Percentiles rank a stretch among this genome's conserved stretches.
Evolutionary conservation across 1,284 basidiomycete genomes (phyloP).

Genomic region (Pseudozyma tsukubaensis): DNA sequence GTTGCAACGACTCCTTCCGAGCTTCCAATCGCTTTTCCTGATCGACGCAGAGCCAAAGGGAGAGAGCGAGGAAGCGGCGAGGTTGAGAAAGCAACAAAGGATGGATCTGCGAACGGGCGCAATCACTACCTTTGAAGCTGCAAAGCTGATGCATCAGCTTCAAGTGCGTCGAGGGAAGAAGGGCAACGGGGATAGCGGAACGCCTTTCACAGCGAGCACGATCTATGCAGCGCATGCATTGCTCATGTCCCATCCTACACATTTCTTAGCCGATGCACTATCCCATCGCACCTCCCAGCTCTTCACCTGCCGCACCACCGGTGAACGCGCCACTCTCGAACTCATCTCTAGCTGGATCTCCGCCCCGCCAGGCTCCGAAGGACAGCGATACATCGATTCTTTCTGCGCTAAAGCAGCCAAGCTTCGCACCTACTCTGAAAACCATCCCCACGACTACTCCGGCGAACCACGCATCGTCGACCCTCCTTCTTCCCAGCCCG

Average conservation of each 20-base stretch:
- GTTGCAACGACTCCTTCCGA: conserved; percentile 36
- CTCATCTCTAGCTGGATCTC: conserved; percentile 74
- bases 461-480: conserved; percentile 73
- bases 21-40: conserved; percentile 45
- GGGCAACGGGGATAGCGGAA: neutral
- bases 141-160: conserved; percentile 25
- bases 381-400: conserved; percentile 36
- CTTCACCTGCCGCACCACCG: conserved; percentile 79
- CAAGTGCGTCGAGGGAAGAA: neutral
- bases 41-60: conserved; percentile 11
- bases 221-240: conserved; percentile 80
- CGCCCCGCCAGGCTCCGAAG: conserved; percentile 30
- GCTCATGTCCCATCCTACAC: conserved; percentile 76
- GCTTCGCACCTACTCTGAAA: conserved; percentile 26
- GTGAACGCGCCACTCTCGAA: conserved; percentile 75
- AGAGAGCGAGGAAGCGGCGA: neutral
- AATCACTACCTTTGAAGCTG: conserved; percentile 44
- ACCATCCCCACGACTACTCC: conserved; percentile 74
- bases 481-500: conserved; percentile 1
- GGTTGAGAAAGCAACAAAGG: conserved; percentile 3
- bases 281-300: conserved; percentile 74
- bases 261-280: conserved; percentile 76
- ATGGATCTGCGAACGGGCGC: conserved; percentile 40
- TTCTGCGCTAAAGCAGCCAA: conserved; percentile 68
- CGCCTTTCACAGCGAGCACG: conserved; percentile 36